A percentile compares a stretch with the other conserved stretches of the same genome.
phyloP scores from a whole-genome alignment of 352 stramenopile genomes.

The Heterotrichella gracilis region DNA sequence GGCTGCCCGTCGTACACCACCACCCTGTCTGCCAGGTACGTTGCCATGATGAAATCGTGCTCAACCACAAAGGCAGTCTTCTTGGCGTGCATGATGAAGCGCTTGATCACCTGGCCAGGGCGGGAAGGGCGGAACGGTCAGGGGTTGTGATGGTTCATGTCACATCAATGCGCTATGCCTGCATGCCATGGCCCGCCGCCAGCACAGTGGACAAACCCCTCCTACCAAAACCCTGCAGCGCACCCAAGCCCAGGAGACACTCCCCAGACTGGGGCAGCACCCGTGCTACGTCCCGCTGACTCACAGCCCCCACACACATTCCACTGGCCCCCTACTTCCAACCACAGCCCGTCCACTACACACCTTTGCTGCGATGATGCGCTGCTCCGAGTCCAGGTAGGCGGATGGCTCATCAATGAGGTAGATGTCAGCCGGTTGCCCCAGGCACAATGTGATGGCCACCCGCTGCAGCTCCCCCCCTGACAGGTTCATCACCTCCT shows the following conservation, averaged over 20 bases:
- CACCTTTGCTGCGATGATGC: constrained; percentile 84
- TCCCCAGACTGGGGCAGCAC: no score
- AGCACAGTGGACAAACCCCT: no score
- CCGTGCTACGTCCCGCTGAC: no score
- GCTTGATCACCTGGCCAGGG: constrained; percentile 99
- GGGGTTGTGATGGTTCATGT: no score
- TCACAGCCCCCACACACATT: no score
- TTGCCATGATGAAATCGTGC: constrained; percentile 99
- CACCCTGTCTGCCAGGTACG: constrained; percentile 56
- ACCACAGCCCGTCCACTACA: no score
- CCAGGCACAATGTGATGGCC: constrained; percentile 78
- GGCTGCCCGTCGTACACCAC: constrained; percentile 51
- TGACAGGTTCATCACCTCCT: constrained; percentile 79
- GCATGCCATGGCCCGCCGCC: no score
- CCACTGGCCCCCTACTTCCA: background rate
- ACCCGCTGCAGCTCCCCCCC: constrained; percentile 94
- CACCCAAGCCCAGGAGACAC: no score
- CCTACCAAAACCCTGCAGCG: no score
- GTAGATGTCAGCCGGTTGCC: constrained; percentile 91
- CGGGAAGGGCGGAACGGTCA: no score
- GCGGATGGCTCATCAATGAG: constrained; percentile 95
- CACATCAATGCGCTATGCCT: no score
- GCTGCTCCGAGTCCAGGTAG: constrained; percentile 95
- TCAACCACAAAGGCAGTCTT: constrained; percentile 98
- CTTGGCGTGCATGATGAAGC: constrained; percentile 96